phyloP scores from a whole-genome alignment of 2,329 filamentous ascomycete species.

The Aspergillus terreus region DNA sequence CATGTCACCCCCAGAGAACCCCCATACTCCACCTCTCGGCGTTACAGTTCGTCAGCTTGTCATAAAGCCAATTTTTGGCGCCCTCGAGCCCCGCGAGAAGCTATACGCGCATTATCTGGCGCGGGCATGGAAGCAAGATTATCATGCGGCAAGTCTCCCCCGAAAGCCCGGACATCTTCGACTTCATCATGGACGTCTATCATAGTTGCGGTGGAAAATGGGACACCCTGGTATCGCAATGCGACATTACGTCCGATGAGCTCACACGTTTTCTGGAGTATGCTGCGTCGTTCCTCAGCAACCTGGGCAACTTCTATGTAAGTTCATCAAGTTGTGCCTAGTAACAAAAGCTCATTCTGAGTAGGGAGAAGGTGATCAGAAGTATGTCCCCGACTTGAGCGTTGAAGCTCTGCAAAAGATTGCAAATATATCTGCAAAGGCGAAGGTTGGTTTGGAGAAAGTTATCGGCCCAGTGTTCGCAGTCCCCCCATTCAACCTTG shows the following conservation, averaged over 20 bases:
- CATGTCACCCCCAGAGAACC: too few relatives aligned
- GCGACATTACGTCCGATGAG: constrained; percentile 39
- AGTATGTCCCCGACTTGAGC: constrained; percentile 17
- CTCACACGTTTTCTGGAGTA: constrained; percentile 39
- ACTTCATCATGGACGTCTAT: constrained; percentile 52
- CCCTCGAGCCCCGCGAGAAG: too few relatives aligned
- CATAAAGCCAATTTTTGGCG: too few relatives aligned
- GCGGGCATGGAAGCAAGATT: constrained; percentile 42
- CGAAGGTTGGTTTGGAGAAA: neutral
- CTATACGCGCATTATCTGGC: too few relatives aligned
- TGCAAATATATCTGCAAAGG: neutral
- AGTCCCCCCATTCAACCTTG: constrained; percentile 24
- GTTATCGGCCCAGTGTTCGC: constrained; percentile 9
- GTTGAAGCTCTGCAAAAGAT: constrained; percentile 1
- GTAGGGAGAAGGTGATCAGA: constrained; percentile 22
- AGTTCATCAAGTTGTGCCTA: neutral
- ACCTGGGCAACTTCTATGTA: constrained; percentile 48
- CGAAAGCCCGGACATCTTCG: constrained; percentile 51
- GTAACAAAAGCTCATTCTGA: neutral
- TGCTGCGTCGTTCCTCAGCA: constrained; percentile 48
- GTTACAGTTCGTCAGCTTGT: too few relatives aligned
- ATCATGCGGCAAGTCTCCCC: constrained; percentile 51
- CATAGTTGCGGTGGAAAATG: constrained; percentile 48
- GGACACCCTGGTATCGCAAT: constrained; percentile 27
- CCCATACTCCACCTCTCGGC: too few relatives aligned